Evolutionary conservation across 331 rosid genomes (phyloP).

Genomic region (Ulmus americana): DNA sequence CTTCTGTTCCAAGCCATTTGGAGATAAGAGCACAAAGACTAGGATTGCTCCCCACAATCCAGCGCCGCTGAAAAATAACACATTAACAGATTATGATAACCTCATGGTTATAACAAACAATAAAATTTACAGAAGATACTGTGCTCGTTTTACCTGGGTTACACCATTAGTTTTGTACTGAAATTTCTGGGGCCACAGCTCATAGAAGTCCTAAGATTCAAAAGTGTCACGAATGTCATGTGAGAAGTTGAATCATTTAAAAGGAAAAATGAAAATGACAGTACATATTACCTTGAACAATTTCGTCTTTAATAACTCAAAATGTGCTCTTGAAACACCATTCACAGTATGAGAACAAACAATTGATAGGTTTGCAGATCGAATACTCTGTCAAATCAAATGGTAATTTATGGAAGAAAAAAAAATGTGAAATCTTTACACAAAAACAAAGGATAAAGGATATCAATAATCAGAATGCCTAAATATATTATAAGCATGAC

Average conservation of each 20-base stretch:
- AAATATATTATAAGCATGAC: neutral
- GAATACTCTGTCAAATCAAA: constrained; percentile 50
- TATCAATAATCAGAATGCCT: neutral
- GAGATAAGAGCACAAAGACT: constrained; percentile 54
- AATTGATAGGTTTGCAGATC: constrained; percentile 62
- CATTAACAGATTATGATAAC: constrained; percentile 23
- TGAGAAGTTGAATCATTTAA: constrained; percentile 2
- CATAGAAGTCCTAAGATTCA: constrained; percentile 60
- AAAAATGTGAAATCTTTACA: neutral
- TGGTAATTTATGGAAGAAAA: constrained; percentile 1
- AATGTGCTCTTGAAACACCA: constrained; percentile 65
- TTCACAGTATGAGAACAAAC: constrained; percentile 63
- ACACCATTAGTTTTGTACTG: constrained; percentile 73
- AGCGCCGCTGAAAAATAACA: constrained; percentile 60
- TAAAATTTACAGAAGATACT: neutral
- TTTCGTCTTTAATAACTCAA: constrained; percentile 42
- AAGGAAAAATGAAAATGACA: neutral
- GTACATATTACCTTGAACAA: constrained; percentile 45
- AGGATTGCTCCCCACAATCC: constrained; percentile 81
- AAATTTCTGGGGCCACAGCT: constrained; percentile 75
- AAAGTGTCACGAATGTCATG: constrained; percentile 15
- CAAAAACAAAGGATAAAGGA: neutral
- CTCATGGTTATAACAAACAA: neutral
- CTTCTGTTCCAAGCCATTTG: constrained; percentile 74
- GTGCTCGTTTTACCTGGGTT: constrained; percentile 48